These are phyloP conservation scores for Pilaira anomala DNA, from an alignment of 192 early-diverging fungal species.

Conservation along the genomic window DNA sequence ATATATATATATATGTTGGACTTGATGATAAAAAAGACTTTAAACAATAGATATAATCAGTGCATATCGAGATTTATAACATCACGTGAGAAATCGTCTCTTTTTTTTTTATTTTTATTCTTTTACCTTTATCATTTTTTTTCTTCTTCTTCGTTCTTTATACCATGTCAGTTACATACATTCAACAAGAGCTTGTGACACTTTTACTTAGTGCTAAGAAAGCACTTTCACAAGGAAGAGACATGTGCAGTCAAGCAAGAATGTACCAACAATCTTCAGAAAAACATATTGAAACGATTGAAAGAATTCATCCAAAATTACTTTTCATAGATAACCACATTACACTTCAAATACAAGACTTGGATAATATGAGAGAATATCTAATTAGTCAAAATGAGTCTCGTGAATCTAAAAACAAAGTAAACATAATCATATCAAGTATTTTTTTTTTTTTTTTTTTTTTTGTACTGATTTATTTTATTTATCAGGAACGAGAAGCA, in stretches of 20 bases:
- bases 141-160: background rate
- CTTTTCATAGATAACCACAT: conserved; percentile 32
- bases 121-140: too few relatives aligned
- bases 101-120: background rate
- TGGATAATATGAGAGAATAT: conserved; percentile 28
- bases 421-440: conserved; percentile 1
- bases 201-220: conserved; percentile 33
- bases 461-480: too few relatives aligned
- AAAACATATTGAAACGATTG: conserved; percentile 25
- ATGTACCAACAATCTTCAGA: conserved; percentile 18
- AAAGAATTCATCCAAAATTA: conserved; percentile 32
- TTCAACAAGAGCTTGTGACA: conserved; percentile 35
- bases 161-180: background rate
- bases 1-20: too few relatives aligned
- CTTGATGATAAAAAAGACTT: too few relatives aligned
- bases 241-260: conserved; percentile 32
- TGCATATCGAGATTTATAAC: too few relatives aligned
- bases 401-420: conserved; percentile 18
- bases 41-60: too few relatives aligned
- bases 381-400: conserved; percentile 11
- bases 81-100: too few relatives aligned
- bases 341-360: conserved; percentile 18
- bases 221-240: conserved; percentile 25
- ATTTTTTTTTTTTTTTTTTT: background rate
- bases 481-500: conserved; percentile 22